phyloP scores from a whole-genome alignment of 2,329 filamentous ascomycete genomes.

The Phialocephala sp. region DNA sequence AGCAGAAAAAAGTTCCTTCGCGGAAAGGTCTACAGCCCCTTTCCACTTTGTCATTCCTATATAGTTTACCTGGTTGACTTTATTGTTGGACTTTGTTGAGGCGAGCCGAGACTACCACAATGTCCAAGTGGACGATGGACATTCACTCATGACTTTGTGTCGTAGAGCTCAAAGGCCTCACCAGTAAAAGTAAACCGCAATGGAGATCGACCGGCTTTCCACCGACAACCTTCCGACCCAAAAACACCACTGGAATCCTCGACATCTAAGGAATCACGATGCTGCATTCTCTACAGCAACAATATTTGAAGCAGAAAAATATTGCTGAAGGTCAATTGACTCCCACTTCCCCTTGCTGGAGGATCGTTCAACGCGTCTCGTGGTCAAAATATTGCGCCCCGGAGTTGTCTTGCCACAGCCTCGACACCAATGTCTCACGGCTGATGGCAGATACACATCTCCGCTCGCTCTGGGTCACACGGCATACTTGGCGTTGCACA shows the following conservation, averaged over 20 bases:
- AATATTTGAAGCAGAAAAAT: not conserved
- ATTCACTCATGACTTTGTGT: constrained; percentile 9
- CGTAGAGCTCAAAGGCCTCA: not conserved
- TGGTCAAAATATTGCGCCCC: constrained; percentile 4
- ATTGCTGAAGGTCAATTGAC: constrained; percentile 6
- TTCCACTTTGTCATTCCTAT: constrained; percentile 13
- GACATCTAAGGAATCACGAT: constrained; percentile 7
- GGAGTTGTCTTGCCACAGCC: constrained; percentile 7
- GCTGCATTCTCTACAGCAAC: constrained; percentile 12
- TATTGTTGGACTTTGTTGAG: not conserved
- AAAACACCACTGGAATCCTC: not conserved
- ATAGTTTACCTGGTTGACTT: not conserved
- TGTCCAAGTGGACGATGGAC: constrained; percentile 17
- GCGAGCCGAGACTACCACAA: not conserved
- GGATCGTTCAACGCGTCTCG: not conserved
- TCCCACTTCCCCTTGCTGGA: not conserved
- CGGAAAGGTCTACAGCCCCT: constrained; percentile 70
- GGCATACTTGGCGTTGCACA: constrained; percentile 12
- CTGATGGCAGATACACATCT: not conserved
- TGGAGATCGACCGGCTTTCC: not conserved
- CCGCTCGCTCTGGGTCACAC: not conserved
- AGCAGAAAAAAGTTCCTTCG: constrained; percentile 61
- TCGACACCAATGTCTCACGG: not conserved
- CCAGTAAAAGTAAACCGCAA: not conserved
- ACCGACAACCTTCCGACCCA: not conserved